Base-by-base conservation (phyloP, 1,284 basidiomycete genomes). In the Ustilago esculenta region DNA sequence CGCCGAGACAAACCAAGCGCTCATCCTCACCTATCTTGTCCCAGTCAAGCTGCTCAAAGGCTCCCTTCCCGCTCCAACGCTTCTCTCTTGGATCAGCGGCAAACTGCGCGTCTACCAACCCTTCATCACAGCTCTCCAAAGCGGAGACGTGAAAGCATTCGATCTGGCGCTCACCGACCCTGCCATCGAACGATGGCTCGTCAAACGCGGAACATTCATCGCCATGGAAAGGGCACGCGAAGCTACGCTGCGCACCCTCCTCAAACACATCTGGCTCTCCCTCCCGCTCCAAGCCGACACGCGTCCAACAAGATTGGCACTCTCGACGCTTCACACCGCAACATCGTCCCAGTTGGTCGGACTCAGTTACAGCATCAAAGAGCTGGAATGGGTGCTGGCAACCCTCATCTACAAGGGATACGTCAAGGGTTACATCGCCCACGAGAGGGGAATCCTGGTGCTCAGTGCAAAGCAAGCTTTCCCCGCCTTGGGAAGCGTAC, bases 371-470 rank as follows among this genome's bases (percentile, higher is more conserved):
- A 83, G 84, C 30, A 55, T 85, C 49, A 92, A 92, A 64, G 95
- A 98, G 83, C 90, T 92, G 15, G 95, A 98, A 83, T 98, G 95
- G 83, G 86, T 94, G 53, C 86, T 98, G 7, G 76, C 87, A 15
- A 94, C 93, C 78, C 90, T 95, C 90, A 91, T 98, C 35, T 92
- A 90, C 84, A 91, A 90, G 72, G 92, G 92, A 4, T 92, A 90
- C 81, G 90, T 98, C 81, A 87, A 90, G 56, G 95, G 95, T 5
- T 98, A 98, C 83, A 95, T 98, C 77, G 94, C 92, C 41, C 95
- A 98, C 79, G 92, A 92, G 79, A 90, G 91, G 81, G 90, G 92
- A 83, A 92, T 90, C 86, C 90, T 97, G 3, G 95, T 98, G 3
- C 82, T 98, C 47, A 88, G 91, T 1, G 88, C 88, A 68, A 87